Percentiles rank a stretch among this genome's conserved stretches.
These are phyloP conservation scores for Capsaspora owczarzaki DNA, from an alignment of 78 protist species.

Conservation along the genomic window DNA sequence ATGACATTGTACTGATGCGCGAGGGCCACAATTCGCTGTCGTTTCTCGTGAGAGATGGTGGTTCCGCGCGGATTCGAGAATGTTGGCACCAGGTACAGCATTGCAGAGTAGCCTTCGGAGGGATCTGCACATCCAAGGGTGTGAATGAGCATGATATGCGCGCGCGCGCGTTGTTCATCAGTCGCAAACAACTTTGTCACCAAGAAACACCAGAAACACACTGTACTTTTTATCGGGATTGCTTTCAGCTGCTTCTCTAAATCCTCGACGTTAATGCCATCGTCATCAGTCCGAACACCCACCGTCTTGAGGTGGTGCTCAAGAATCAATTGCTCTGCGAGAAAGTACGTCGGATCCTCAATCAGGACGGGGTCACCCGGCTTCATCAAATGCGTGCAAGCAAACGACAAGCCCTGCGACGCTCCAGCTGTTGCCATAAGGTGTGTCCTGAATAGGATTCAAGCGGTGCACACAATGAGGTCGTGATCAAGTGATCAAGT, in stretches of 20 bases:
- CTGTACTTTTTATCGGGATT: too few relatives aligned
- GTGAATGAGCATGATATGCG: not conserved
- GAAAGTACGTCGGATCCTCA: slow-evolving; percentile 16
- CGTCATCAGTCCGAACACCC: not conserved
- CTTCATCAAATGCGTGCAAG: not conserved
- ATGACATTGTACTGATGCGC: not conserved
- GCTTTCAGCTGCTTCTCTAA: not conserved
- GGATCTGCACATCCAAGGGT: too few relatives aligned
- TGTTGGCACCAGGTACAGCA: slow-evolving; percentile 21
- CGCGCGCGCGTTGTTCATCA: too few relatives aligned
- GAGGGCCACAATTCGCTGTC: not conserved
- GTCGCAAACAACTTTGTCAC: not conserved
- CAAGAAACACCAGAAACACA: too few relatives aligned
- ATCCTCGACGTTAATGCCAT: not conserved
- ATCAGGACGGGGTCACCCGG: slow-evolving; percentile 3
- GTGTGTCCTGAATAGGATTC: not conserved
- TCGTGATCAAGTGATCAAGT: not conserved
- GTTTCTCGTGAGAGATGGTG: not conserved
- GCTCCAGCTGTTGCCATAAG: slow-evolving; percentile 1
- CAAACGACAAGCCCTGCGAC: not conserved
- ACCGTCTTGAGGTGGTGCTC: not conserved
- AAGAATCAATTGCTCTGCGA: not conserved
- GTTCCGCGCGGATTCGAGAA: slow-evolving; percentile 13
- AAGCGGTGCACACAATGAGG: not conserved
- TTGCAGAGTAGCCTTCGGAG: not conserved